phyloP scores from a whole-genome alignment of 768 basidiomycete species.

The Paxillus ammoniavirescens region DNA sequence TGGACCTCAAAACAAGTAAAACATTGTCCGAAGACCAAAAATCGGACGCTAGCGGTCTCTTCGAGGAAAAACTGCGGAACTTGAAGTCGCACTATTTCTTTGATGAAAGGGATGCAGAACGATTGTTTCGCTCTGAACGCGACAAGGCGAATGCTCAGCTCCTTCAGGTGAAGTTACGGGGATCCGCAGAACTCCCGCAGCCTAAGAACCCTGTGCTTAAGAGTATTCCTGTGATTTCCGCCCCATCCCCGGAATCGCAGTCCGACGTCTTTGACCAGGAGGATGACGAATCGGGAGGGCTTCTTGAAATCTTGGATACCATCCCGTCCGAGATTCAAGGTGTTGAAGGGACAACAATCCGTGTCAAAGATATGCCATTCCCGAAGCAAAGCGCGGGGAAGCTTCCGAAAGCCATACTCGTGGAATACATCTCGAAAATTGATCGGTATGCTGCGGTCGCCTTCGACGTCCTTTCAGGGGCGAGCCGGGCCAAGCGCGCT shows the following conservation, averaged over 20 bases:
- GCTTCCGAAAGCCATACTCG: constrained; percentile 72
- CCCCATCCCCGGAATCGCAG: not conserved
- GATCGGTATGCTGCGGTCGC: constrained; percentile 76
- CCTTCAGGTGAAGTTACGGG: constrained; percentile 45
- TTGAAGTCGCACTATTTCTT: constrained; percentile 68
- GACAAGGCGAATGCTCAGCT: constrained; percentile 43
- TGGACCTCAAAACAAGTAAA: constrained; percentile 41
- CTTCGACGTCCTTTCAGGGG: constrained; percentile 63
- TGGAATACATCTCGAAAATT: constrained; percentile 62
- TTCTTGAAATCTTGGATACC: constrained; percentile 74
- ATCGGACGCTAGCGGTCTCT: constrained; percentile 31
- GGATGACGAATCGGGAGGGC: constrained; percentile 52
- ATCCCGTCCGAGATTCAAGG: constrained; percentile 58
- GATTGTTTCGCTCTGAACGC: constrained; percentile 51
- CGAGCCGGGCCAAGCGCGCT: constrained; percentile 74
- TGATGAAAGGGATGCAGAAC: constrained; percentile 62
- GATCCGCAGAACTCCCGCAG: constrained; percentile 4
- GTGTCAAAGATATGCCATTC: constrained; percentile 68
- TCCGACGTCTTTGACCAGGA: constrained; percentile 56
- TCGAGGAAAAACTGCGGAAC: constrained; percentile 46
- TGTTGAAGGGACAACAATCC: constrained; percentile 50
- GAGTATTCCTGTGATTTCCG: not conserved
- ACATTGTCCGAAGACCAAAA: constrained; percentile 22
- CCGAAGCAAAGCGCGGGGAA: constrained; percentile 84
- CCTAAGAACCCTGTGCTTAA: not conserved